phyloP scores from a whole-genome alignment of 2,329 filamentous ascomycete genomes.

The Fusarium sp. region DNA sequence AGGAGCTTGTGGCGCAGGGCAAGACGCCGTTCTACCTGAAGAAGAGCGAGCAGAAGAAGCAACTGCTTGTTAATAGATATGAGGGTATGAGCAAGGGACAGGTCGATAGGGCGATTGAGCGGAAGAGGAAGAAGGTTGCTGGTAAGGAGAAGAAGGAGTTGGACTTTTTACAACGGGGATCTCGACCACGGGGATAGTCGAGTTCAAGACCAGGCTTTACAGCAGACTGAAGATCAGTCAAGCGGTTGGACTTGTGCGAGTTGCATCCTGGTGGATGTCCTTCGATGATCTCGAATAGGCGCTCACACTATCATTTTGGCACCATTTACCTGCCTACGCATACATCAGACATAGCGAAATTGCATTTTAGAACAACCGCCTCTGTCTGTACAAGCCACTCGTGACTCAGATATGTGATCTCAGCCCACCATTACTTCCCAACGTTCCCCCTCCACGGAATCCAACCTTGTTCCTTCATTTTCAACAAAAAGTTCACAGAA shows the following conservation, averaged over 20 bases:
- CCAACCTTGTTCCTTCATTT: neutral
- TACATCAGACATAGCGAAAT: neutral
- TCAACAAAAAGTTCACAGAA: neutral
- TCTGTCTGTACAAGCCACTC: neutral
- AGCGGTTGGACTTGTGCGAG: neutral
- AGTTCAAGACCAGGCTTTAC: neutral
- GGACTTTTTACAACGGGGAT: conserved; percentile 51
- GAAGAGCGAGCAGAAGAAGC: conserved; percentile 89
- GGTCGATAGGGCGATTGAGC: conserved; percentile 84
- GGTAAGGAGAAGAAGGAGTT: conserved; percentile 84
- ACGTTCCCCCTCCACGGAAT: too few species aligned
- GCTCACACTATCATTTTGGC: neutral
- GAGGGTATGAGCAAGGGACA: conserved; percentile 85
- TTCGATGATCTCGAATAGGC: neutral
- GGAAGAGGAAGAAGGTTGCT: conserved; percentile 88
- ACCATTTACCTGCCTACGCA: neutral
- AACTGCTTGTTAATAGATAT: conserved; percentile 81
- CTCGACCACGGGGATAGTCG: conserved; percentile 20
- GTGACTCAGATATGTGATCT: neutral
- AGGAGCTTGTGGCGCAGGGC: conserved; percentile 83
- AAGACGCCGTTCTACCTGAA: conserved; percentile 96
- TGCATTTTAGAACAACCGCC: neutral
- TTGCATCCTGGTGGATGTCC: neutral
- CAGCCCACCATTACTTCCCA: neutral
- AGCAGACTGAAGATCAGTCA: neutral